Base-by-base conservation (phyloP, 495 filamentous ascomycete species). In the Zalerion maritima region DNA sequence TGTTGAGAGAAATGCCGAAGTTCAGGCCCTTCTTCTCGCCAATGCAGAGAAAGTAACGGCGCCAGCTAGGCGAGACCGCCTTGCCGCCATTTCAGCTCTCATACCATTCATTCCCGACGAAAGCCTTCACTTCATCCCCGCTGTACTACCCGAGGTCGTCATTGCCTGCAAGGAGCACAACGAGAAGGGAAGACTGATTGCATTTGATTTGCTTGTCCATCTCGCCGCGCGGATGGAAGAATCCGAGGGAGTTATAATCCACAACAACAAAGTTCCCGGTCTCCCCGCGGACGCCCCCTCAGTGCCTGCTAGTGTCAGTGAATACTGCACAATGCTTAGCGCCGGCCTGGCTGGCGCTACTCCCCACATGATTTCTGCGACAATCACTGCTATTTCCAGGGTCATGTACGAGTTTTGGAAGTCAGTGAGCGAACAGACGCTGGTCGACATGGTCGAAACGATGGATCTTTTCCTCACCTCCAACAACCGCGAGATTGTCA, bases 291-390 rank as follows among this genome's bases (percentile, higher is more conserved):
- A 87, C 47, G 74, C 84, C 2, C 78, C 83, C n/a, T 55, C 68
- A 30, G 83, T 75, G 2, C 47, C 64, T 9, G 86, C 87, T 5
- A 78, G 65, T 9, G 64, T 96, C 16, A 86, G 94, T 41, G 89
- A 96, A 49, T 94, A 91, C 53, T 81, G 94, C 66, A 94, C 85
- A 22, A 97, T 97, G 87, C 76, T 97, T 18, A 86, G 81, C 26
- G 91, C 89, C 13, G 89, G 91, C 50, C 71, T 97, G 18, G 89
- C 87, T 1, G 87, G 84, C 23, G 73, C 65, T 35, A 81, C 83
- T 11, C 85, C 89, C 21, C 89, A 96, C 57, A 93, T 94, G 82
- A 77, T 94, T 35, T 86, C 80, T 5, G 89, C 89, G 4, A 80
- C 78, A 6, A 86, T 97, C 47, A 94, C 84, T 6, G 89, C 91